Base-by-base conservation (phyloP, 2,329 filamentous ascomycete species). In the Alternaria ethzedia region DNA sequence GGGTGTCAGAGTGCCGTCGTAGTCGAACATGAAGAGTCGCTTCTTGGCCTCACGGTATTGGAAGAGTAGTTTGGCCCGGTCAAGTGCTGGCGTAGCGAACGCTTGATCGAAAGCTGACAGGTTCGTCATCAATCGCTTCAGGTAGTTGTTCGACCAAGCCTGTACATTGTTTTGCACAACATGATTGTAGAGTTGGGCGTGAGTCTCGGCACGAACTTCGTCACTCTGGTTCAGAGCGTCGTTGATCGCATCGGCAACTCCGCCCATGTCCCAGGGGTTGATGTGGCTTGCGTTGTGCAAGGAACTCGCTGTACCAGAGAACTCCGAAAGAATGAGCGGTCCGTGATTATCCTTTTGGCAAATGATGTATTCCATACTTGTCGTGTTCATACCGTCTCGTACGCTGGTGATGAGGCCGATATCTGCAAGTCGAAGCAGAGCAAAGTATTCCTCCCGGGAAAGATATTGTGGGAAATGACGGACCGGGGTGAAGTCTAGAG, bases 1-100 rank as follows among this genome's bases (percentile, higher is more conserved):
- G 0, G 94, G 86, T 4, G 96, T 98, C 58, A 99, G 86, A 0
- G 96, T 99, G 51, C 96, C 96, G 78, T 99, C 96, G 75, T 99
- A 99, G 82, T 99, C 96, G 77, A 98, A 97, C 92, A 99, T 95
- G 84, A 98, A 97, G 4, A 99, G 85, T 11, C 96, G 89, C 81
- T 92, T 93, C 66, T 87, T 87, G 4, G 93, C 89, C 43, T 86
- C 83, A 64, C 89, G 88, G 80, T 97, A 98, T 64, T 90, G 90
- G 58, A 86, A 83, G 41, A 97, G 83, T 69, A 97, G 81, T 66
- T 88, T 85, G 4, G 89, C 85, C 36, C 90, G 89, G 77, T 98
- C 94, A 20, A 98, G 87, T 2, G 91, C 86, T 0, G 95, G 95
- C 1, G 95, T 98, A 4, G 90, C 88, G 61, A 91, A 88, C 11